A percentile compares a stretch with the other conserved stretches of the same genome.
These are phyloP conservation scores for Tarenaya hassleriana DNA, from an alignment of 345 rosid species.

Conservation along the genomic window DNA sequence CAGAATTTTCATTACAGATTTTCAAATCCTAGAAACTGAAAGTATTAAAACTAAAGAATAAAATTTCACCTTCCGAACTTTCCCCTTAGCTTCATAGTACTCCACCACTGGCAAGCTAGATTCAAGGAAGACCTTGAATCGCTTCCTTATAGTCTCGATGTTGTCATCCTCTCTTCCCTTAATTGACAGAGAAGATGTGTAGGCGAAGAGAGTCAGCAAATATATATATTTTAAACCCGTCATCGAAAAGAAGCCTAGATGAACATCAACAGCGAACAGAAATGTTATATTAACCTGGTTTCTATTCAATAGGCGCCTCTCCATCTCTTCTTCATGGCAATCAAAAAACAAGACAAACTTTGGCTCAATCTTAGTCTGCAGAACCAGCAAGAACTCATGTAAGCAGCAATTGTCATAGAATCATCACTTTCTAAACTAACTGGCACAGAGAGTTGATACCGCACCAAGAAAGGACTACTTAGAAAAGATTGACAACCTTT, in stretches of 20 bases:
- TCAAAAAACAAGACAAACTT: conserved; percentile 45
- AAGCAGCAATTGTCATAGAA: neutral
- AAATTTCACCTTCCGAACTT: conserved; percentile 53
- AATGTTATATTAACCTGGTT: conserved; percentile 51
- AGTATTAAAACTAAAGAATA: conserved; percentile 1
- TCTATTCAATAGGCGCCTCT: conserved; percentile 52
- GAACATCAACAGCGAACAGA: neutral
- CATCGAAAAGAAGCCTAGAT: conserved; percentile 6
- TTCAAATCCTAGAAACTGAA: neutral
- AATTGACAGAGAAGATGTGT: conserved; percentile 8
- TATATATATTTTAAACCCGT: neutral
- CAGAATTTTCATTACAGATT: conserved; percentile 10
- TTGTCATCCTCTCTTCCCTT: conserved; percentile 87
- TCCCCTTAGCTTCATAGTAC: conserved; percentile 48
- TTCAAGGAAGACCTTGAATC: conserved; percentile 56
- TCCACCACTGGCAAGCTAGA: conserved; percentile 67
- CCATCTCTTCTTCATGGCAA: conserved; percentile 60
- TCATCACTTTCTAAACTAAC: too few species aligned
- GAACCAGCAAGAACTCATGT: conserved; percentile 2
- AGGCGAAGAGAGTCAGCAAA: conserved; percentile 8
- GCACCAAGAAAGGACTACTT: neutral
- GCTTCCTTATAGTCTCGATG: conserved; percentile 65
- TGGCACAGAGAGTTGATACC: too few species aligned
- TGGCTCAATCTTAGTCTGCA: conserved; percentile 45
- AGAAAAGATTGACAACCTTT: neutral